Conservation (phyloP, 2,329 filamentous ascomycete genomes). For the Neocucurbitaria cava region DNA sequence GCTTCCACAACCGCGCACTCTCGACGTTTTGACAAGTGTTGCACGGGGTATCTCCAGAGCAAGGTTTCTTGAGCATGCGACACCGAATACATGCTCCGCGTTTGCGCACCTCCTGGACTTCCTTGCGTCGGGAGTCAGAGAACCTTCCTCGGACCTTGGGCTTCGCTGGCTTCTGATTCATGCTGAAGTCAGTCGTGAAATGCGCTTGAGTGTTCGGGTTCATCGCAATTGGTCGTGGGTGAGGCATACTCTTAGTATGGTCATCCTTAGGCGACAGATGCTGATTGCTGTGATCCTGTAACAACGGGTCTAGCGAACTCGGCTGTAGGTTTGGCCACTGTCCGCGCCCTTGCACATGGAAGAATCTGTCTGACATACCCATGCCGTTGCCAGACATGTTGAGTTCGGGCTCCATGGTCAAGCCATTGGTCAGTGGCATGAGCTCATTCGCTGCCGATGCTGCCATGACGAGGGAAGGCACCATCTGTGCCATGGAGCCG, state of each 20-base stretch:
- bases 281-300: constrained; percentile 44
- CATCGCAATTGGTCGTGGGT: constrained; percentile 49
- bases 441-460: constrained; percentile 50
- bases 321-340: constrained; percentile 42
- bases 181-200: constrained; percentile 49
- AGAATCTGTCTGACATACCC: constrained; percentile 44
- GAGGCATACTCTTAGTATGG: constrained; percentile 26
- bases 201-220: constrained; percentile 45
- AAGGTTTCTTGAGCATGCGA: constrained; percentile 70
- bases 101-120: constrained; percentile 67
- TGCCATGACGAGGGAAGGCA: constrained; percentile 49
- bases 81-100: constrained; percentile 68
- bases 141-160: constrained; percentile 64
- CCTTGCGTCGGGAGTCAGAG: constrained; percentile 61
- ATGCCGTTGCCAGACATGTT: constrained; percentile 33
- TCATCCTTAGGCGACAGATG: constrained; percentile 34
- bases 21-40: constrained; percentile 66
- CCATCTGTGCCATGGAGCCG: constrained; percentile 43
- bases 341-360: constrained; percentile 37
- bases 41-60: constrained; percentile 66
- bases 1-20: constrained; percentile 67
- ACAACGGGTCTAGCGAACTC: constrained; percentile 41
- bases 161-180: constrained; percentile 48
- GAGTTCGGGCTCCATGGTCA: constrained; percentile 47
- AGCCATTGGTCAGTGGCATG: constrained; percentile 42